Evolutionary conservation across 2,329 filamentous ascomycete genomes (phyloP).

Genomic region (Lasiodiplodia gonubiensis): DNA sequence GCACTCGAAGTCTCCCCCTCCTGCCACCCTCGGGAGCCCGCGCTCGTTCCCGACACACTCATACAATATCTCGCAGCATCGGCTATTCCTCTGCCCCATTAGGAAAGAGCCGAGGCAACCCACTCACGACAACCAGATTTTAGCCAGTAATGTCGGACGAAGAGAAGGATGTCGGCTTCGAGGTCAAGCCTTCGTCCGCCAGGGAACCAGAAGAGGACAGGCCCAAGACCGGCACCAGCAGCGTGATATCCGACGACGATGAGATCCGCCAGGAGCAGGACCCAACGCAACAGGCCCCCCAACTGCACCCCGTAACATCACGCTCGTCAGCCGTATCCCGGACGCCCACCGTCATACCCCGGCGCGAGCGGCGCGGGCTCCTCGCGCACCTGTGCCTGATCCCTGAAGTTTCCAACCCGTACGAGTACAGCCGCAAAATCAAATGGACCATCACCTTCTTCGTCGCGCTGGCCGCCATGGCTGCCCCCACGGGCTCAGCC

Average conservation of each 20-base stretch:
- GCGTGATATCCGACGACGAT: conserved; percentile 31
- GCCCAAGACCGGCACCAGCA: conserved; percentile 36
- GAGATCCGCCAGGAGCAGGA: conserved; percentile 27
- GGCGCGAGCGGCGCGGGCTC: conserved; percentile 69
- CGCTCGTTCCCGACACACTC: background rate
- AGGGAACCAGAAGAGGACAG: conserved; percentile 18
- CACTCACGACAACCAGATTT: background rate
- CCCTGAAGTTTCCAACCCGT: conserved; percentile 78
- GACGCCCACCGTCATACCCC: conserved; percentile 56
- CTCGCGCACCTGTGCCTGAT: conserved; percentile 73
- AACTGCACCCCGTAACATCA: conserved; percentile 31
- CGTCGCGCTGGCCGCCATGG: conserved; percentile 76
- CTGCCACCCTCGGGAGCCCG: background rate
- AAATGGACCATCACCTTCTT: conserved; percentile 88
- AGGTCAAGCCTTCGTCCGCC: background rate
- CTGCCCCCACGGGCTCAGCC: conserved; percentile 80
- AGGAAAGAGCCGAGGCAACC: conserved; percentile 14
- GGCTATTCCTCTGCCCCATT: conserved; percentile 15
- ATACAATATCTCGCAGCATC: background rate
- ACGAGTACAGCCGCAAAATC: conserved; percentile 71
- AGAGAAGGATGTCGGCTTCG: conserved; percentile 14
- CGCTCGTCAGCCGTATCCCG: conserved; percentile 41
- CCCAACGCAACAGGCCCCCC: conserved; percentile 30
- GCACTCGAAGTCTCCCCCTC: background rate
- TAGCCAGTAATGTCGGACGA: conserved; percentile 10